phyloP scores from a whole-genome alignment of 169 alveolate species.

The Cryptosporidium xiaoi region DNA sequence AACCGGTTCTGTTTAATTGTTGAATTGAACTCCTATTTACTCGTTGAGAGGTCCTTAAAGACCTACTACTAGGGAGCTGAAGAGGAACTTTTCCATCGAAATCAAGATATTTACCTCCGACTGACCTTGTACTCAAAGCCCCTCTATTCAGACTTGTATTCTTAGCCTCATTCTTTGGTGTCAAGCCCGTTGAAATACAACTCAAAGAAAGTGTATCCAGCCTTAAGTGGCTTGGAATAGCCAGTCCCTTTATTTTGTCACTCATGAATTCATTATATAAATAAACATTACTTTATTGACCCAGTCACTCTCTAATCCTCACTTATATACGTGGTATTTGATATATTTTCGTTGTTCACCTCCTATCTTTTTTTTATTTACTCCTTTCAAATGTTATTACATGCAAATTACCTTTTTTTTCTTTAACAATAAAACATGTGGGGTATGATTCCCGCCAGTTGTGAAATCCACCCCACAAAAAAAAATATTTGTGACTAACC shows the following conservation, averaged over 20 bases:
- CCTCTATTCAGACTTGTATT: not conserved
- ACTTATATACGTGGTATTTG: too few species aligned
- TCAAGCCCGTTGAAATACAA: conserved; percentile 60
- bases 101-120: conserved; percentile 2
- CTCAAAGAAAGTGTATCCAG: conserved; percentile 71
- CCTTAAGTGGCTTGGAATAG: conserved; percentile 73
- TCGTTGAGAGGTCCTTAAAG: conserved; percentile 50
- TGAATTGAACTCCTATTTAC: conserved; percentile 11
- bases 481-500: too few species aligned
- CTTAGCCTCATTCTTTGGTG: conserved; percentile 45
- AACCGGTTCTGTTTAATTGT: too few species aligned
- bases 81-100: conserved; percentile 15
- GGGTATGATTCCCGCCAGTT: too few species aligned
- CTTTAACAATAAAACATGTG: too few species aligned
- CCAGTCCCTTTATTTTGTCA: conserved; percentile 17
- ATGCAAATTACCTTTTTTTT: too few species aligned
- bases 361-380: too few species aligned
- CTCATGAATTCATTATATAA: conserved; percentile 58
- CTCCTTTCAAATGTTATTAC: too few species aligned
- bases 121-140: conserved; percentile 2
- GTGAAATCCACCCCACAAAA: too few species aligned
- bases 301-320: too few species aligned
- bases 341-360: too few species aligned
- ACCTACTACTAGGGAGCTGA: conserved; percentile 62
- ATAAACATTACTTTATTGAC: not conserved